Evolutionary conservation across 1,139 yeast genomes (phyloP).

Genomic region (Kazachstania sp.): DNA sequence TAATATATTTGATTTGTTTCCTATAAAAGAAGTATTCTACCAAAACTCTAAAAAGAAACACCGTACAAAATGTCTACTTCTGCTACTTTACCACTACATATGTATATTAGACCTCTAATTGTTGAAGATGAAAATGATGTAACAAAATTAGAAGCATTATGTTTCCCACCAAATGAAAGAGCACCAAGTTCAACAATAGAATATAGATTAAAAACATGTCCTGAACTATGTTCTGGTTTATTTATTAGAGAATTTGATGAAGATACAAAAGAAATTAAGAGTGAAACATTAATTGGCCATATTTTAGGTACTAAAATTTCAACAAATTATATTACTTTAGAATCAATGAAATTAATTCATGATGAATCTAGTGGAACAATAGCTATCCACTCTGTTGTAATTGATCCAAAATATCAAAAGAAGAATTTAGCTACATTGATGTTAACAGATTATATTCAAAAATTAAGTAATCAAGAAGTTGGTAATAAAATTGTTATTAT

Average conservation of each 20-base stretch:
- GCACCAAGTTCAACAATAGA: constrained; percentile 53
- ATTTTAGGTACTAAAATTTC: constrained; percentile 71
- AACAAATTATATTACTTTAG: constrained; percentile 46
- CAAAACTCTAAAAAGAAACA: no score
- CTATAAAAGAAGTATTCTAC: no score
- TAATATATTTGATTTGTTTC: no score
- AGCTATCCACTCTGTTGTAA: constrained; percentile 76
- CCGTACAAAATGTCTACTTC: constrained; percentile 1
- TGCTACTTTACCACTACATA: constrained; percentile 44
- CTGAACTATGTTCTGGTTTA: constrained; percentile 84
- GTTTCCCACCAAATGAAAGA: constrained; percentile 64
- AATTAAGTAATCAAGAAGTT: constrained; percentile 76
- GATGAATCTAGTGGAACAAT: constrained; percentile 63
- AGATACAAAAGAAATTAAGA: constrained; percentile 31
- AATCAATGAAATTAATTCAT: constrained; percentile 61
- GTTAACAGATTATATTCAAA: constrained; percentile 84
- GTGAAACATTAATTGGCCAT: constrained; percentile 74
- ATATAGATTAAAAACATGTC: constrained; percentile 72
- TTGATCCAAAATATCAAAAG: constrained; percentile 73
- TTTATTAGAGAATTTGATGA: constrained; percentile 60
- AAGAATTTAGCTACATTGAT: constrained; percentile 74
- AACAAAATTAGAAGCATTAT: constrained; percentile 51
- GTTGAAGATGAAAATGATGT: constrained; percentile 60
- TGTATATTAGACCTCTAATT: constrained; percentile 76
- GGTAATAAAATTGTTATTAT: constrained; percentile 72